A percentile compares a stretch with the other conserved stretches of the same genome.
phyloP scores from a whole-genome alignment of 1,139 yeast genomes.

The Kurtzmaniella natalensis region DNA sequence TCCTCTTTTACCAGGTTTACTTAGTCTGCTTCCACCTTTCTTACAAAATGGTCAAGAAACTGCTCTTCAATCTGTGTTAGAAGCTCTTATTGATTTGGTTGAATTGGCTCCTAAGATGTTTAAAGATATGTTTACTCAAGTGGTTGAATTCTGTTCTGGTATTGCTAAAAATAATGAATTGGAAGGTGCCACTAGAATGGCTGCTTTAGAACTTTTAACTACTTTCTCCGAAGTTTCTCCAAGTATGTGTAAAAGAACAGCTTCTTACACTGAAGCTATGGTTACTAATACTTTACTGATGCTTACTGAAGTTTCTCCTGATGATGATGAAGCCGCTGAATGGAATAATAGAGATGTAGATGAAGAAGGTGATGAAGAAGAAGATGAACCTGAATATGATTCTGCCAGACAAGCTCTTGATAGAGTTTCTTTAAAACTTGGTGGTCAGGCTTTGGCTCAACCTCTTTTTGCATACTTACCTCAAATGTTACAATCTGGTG shows the following conservation, averaged over 20 bases:
- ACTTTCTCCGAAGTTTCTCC: slow-evolving; percentile 94
- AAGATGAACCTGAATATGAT: slow-evolving; percentile 81
- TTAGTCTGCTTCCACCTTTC: slow-evolving; percentile 84
- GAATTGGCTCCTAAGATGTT: slow-evolving; percentile 94
- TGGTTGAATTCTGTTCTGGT: slow-evolving; percentile 77
- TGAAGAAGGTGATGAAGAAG: slow-evolving; percentile 67
- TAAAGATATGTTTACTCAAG: slow-evolving; percentile 81
- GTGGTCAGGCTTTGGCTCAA: slow-evolving; percentile 78
- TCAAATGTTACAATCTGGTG: slow-evolving; percentile 64
- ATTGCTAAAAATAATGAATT: slow-evolving; percentile 69
- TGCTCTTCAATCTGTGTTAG: slow-evolving; percentile 83
- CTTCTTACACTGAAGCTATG: slow-evolving; percentile 65
- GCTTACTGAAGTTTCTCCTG: slow-evolving; percentile 91
- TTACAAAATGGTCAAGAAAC: slow-evolving; percentile 73
- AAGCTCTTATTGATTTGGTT: slow-evolving; percentile 82
- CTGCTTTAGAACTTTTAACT: slow-evolving; percentile 83
- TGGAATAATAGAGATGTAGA: slow-evolving; percentile 75
- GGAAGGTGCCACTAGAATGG: slow-evolving; percentile 74
- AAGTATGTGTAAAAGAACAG: slow-evolving; percentile 84
- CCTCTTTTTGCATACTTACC: slow-evolving; percentile 87
- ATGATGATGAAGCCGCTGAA: slow-evolving; percentile 87
- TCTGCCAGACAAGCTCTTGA: slow-evolving; percentile 94
- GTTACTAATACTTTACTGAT: slow-evolving; percentile 72
- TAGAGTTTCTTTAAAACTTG: slow-evolving; percentile 77
- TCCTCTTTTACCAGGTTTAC: slow-evolving; percentile 73